Evolutionary conservation across 2,329 filamentous ascomycete genomes (phyloP).

Genomic region (Alternaria solani): DNA sequence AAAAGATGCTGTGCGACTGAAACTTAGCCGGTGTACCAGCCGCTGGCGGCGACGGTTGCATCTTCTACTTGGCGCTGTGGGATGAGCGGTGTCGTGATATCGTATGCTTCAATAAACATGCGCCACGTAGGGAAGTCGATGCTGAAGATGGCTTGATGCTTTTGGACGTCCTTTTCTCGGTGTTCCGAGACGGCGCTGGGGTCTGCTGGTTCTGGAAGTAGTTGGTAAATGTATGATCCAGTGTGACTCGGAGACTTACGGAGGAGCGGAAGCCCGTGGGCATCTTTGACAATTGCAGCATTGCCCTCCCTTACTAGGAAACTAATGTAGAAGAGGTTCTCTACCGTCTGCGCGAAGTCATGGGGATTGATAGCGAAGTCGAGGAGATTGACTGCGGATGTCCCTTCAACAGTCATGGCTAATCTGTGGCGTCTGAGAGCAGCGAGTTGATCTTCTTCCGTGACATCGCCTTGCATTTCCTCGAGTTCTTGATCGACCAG

Average conservation of each 20-base stretch:
- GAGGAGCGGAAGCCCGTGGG: slow-evolving; percentile 77
- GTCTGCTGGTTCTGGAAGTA: slow-evolving; percentile 52
- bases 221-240: slow-evolving; percentile 6
- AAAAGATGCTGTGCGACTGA: neutral
- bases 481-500: slow-evolving; percentile 51
- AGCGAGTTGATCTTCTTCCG: slow-evolving; percentile 51
- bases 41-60: slow-evolving; percentile 30
- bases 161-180: slow-evolving; percentile 61
- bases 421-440: slow-evolving; percentile 73
- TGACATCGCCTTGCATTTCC: slow-evolving; percentile 34
- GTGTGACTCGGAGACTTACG: slow-evolving; percentile 64
- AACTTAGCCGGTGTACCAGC: slow-evolving; percentile 35
- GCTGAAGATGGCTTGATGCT: slow-evolving; percentile 85
- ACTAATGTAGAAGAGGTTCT: slow-evolving; percentile 96
- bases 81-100: slow-evolving; percentile 83
- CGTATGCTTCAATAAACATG: slow-evolving; percentile 76
- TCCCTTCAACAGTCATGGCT: slow-evolving; percentile 65
- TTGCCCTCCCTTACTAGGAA: slow-evolving; percentile 90
- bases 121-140: slow-evolving; percentile 87
- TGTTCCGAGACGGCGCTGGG: slow-evolving; percentile 61
- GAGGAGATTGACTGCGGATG: slow-evolving; percentile 73
- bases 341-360: slow-evolving; percentile 93
- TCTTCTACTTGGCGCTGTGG: slow-evolving; percentile 68
- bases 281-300: slow-evolving; percentile 76
- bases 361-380: slow-evolving; percentile 88